A percentile compares a stretch with the other conserved stretches of the same genome.
Evolutionary conservation across 352 stramenopile genomes (phyloP).

Genomic region (Globisporangium barbulae): DNA sequence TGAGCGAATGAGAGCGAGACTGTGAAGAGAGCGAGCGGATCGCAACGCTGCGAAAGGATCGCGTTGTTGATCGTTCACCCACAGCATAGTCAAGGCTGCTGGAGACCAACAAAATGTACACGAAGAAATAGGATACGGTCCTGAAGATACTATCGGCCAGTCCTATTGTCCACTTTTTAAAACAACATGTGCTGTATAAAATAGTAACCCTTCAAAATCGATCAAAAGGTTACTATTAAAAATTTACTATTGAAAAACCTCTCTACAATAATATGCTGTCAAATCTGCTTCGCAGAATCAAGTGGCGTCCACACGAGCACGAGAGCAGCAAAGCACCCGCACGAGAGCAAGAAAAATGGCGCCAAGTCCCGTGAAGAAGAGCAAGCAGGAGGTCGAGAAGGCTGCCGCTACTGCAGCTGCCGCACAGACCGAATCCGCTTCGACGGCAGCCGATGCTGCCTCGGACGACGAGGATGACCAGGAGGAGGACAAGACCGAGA

Average conservation of each 20-base stretch:
- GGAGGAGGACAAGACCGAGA: constrained; percentile 38
- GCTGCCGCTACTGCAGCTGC: constrained; percentile 9
- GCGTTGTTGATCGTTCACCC: constrained; percentile 13
- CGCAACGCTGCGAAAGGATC: constrained; percentile 13
- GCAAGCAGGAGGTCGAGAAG: constrained; percentile 17
- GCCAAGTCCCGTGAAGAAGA: constrained; percentile 38
- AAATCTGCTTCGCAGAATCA: too few species aligned
- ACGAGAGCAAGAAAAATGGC: constrained; percentile 26
- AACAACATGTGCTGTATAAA: too few species aligned
- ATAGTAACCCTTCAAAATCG: too few species aligned
- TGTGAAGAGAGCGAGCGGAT: constrained; percentile 8
- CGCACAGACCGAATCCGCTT: constrained; percentile 9
- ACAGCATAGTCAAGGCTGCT: too few species aligned
- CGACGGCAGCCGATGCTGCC: constrained; percentile 17
- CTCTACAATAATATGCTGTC: too few species aligned
- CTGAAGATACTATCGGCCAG: too few species aligned
- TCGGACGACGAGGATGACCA: constrained; percentile 62
- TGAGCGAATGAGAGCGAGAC: constrained; percentile 25
- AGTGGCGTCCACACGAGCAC: background rate
- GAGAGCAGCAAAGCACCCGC: constrained; percentile 4
- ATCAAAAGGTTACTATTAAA: too few species aligned
- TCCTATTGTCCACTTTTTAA: too few species aligned
- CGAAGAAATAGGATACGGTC: too few species aligned
- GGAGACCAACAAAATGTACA: too few species aligned
- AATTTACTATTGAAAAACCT: too few species aligned